Evolutionary conservation across 2,329 filamentous ascomycete genomes (phyloP).

Genomic region (Alternaria rosae): DNA sequence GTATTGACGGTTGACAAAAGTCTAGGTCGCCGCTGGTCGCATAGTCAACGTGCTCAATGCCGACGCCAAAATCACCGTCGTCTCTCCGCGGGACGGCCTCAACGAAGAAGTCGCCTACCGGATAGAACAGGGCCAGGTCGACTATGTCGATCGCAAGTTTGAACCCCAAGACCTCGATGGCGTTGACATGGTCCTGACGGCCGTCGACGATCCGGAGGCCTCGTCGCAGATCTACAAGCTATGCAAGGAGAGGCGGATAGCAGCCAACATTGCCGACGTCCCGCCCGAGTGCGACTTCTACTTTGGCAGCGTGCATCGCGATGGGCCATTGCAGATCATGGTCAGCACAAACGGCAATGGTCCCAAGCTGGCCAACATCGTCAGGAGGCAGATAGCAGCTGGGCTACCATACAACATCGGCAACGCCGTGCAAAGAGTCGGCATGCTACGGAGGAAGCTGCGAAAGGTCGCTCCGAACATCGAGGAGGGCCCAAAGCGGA

Average conservation of each 20-base stretch:
- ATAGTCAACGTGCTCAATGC: conserved; percentile 95
- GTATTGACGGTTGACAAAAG: conserved; percentile 47
- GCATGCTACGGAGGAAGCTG: conserved; percentile 78
- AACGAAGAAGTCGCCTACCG: conserved; percentile 89
- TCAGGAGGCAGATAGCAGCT: conserved; percentile 81
- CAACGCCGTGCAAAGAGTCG: conserved; percentile 84
- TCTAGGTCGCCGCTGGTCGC: conserved; percentile 89
- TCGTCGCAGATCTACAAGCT: conserved; percentile 91
- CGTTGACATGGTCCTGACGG: conserved; percentile 86
- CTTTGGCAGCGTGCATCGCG: conserved; percentile 93
- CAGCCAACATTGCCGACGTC: conserved; percentile 96
- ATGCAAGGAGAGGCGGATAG: conserved; percentile 82
- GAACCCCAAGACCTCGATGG: conserved; percentile 84
- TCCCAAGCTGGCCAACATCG: conserved; percentile 85
- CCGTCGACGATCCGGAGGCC: conserved; percentile 91
- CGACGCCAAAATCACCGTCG: conserved; percentile 86
- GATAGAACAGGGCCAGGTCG: conserved; percentile 75
- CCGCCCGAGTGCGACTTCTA: conserved; percentile 98
- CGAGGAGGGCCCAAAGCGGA: conserved; percentile 82
- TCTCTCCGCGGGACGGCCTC: conserved; percentile 80
- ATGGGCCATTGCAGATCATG: conserved; percentile 97
- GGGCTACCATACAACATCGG: conserved; percentile 81
- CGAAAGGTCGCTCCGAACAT: conserved; percentile 75
- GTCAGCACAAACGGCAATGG: conserved; percentile 98
- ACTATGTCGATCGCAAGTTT: conserved; percentile 83